These are phyloP conservation scores for Murraya koenigii DNA, from an alignment of 345 rosid species.

Conservation along the genomic window DNA sequence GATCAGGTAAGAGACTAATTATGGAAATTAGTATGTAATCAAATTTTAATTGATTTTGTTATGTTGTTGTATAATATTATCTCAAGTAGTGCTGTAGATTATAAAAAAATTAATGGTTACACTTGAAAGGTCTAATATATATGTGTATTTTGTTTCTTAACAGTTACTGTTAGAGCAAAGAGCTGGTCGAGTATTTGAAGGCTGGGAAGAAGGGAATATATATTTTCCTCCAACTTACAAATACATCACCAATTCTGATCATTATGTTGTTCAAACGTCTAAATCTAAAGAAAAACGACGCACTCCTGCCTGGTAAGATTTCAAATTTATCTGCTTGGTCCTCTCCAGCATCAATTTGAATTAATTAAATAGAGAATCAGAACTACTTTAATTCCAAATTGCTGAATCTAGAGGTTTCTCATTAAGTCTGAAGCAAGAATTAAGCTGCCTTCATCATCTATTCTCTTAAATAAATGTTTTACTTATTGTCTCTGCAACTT, in stretches of 20 bases:
- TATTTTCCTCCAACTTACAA: conserved; percentile 93
- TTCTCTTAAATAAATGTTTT: conserved; percentile 1
- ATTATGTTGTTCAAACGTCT: conserved; percentile 54
- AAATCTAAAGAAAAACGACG: conserved; percentile 70
- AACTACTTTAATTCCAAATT: conserved; percentile 7
- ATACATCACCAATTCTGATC: conserved; percentile 63
- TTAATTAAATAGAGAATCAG: background rate
- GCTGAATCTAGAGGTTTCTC: background rate
- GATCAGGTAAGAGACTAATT: conserved; percentile 58
- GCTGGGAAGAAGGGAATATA: conserved; percentile 92
- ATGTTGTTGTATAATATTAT: background rate
- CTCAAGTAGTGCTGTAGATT: background rate
- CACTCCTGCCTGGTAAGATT: conserved; percentile 86
- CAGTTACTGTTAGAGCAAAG: conserved; percentile 73
- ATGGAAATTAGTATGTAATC: background rate
- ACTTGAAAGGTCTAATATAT: background rate
- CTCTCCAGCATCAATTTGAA: background rate
- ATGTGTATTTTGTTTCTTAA: background rate
- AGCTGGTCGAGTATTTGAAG: conserved; percentile 75
- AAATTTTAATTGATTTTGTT: background rate
- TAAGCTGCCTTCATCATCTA: background rate
- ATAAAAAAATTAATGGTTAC: background rate
- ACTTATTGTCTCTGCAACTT: background rate
- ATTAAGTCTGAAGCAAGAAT: conserved; percentile 2
- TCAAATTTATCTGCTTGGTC: background rate